phyloP scores from a whole-genome alignment of 106 monocot genomes.

The Allium cepa region DNA sequence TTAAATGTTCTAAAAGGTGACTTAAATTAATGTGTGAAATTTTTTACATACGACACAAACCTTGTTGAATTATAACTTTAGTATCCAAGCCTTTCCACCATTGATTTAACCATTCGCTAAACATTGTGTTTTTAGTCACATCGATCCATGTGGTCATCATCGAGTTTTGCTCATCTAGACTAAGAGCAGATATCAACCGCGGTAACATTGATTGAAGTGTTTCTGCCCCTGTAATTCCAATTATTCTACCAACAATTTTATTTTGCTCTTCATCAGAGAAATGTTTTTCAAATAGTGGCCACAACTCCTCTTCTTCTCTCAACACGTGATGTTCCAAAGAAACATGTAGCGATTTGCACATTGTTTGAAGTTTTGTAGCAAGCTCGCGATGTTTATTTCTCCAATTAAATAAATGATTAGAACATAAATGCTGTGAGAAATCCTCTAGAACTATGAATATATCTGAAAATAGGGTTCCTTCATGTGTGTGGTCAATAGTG shows the following conservation, averaged over 20 bases:
- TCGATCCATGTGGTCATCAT: slow-evolving; percentile 85
- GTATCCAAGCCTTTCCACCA: slow-evolving; percentile 50
- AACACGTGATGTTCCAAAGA: slow-evolving; percentile 78
- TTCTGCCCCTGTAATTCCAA: slow-evolving; percentile 85
- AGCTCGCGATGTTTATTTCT: slow-evolving; percentile 54
- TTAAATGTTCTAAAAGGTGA: no score
- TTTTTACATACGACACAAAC: no score
- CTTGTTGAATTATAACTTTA: no score
- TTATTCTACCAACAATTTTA: slow-evolving; percentile 75
- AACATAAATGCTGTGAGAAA: slow-evolving; percentile 39
- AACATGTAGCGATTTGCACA: slow-evolving; percentile 84
- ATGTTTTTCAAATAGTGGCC: slow-evolving; percentile 83
- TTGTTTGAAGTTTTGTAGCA: slow-evolving; percentile 76
- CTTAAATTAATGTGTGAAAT: no score
- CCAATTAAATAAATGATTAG: slow-evolving; percentile 7
- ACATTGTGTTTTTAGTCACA: slow-evolving; percentile 91
- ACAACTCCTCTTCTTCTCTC: slow-evolving; percentile 79
- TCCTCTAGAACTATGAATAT: slow-evolving; percentile 62
- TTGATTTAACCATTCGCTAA: slow-evolving; percentile 86
- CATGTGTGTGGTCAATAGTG: slow-evolving; percentile 84
- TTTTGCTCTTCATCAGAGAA: slow-evolving; percentile 87
- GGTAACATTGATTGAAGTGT: slow-evolving; percentile 86
- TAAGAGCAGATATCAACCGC: slow-evolving; percentile 79
- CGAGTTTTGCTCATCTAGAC: slow-evolving; percentile 72
- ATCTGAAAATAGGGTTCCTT: slow-evolving; percentile 70